A percentile compares a stretch with the other conserved stretches of the same genome.
Conservation (phyloP, 78 protist species). For the Protostelium mycophagum region DNA sequence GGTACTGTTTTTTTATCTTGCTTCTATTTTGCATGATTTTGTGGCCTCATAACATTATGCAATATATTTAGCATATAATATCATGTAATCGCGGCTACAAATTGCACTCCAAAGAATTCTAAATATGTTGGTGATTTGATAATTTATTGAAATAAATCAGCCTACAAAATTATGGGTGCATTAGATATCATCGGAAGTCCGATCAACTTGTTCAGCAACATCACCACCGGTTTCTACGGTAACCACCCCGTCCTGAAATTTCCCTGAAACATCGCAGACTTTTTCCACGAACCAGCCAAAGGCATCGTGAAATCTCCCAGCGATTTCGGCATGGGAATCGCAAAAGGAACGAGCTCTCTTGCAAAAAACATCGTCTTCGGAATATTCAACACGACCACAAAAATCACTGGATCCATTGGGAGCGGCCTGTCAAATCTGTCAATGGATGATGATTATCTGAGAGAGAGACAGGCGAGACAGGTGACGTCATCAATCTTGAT, state of each 20-base stretch:
- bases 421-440: conserved; percentile 51
- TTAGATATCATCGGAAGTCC: conserved; percentile 60
- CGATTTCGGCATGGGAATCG: conserved; percentile 34
- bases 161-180: conserved; percentile 18
- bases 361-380: conserved; percentile 64
- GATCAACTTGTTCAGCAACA: conserved; percentile 28
- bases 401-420: conserved; percentile 59
- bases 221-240: conserved; percentile 41
- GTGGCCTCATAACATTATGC: too few species aligned
- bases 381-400: conserved; percentile 64
- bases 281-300: conserved; percentile 62
- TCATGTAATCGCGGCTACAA: too few species aligned
- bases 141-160: background rate
- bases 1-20: too few species aligned
- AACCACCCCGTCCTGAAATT: background rate
- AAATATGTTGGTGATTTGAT: too few species aligned
- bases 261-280: conserved; percentile 13
- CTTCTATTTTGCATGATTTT: too few species aligned
- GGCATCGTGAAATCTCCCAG: conserved; percentile 30
- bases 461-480: conserved; percentile 37
- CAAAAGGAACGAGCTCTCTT: conserved; percentile 23
- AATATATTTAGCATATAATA: too few species aligned
- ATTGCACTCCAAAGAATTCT: too few species aligned
- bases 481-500: too few species aligned
- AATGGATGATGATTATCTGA: conserved; percentile 61